phyloP scores from a whole-genome alignment of 1,139 yeast genomes.

The Sugiyamaella novakii region DNA sequence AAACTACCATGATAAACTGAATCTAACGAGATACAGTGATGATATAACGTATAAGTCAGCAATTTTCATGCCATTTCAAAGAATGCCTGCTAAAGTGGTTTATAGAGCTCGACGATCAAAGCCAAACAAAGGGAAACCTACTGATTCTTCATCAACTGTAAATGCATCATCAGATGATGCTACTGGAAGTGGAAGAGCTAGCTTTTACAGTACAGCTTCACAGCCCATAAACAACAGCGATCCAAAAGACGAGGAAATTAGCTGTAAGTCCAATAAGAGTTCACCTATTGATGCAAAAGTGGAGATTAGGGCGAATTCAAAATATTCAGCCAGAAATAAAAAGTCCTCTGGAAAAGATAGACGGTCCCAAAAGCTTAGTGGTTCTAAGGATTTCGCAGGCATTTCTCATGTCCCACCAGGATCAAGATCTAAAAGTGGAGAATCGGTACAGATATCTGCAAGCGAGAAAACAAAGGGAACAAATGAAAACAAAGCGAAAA shows the following conservation, averaged over 20 bases:
- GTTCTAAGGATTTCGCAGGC: not conserved
- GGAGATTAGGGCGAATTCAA: not conserved
- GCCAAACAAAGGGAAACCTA: not conserved
- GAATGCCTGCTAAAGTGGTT: constrained; percentile 23
- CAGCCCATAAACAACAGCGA: not conserved
- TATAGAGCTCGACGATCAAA: constrained; percentile 18
- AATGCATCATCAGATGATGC: not conserved
- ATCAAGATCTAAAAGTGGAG: not conserved
- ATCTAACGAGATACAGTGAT: constrained; percentile 20
- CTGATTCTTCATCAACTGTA: constrained; percentile 1
- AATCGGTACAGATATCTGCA: not conserved
- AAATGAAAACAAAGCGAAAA: not conserved
- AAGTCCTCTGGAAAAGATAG: not conserved
- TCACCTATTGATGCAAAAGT: not conserved
- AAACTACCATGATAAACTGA: not conserved
- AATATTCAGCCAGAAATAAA: not conserved
- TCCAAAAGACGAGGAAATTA: not conserved
- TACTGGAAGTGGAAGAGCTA: constrained; percentile 1
- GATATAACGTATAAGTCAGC: constrained; percentile 32
- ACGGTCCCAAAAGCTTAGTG: not conserved
- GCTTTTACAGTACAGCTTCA: constrained; percentile 2
- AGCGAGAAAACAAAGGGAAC: not conserved
- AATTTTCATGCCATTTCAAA: constrained; percentile 36
- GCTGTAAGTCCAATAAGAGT: not conserved
- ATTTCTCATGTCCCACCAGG: not conserved